phyloP scores from a whole-genome alignment of 345 rosid genomes.

The Eutrema japonicum region DNA sequence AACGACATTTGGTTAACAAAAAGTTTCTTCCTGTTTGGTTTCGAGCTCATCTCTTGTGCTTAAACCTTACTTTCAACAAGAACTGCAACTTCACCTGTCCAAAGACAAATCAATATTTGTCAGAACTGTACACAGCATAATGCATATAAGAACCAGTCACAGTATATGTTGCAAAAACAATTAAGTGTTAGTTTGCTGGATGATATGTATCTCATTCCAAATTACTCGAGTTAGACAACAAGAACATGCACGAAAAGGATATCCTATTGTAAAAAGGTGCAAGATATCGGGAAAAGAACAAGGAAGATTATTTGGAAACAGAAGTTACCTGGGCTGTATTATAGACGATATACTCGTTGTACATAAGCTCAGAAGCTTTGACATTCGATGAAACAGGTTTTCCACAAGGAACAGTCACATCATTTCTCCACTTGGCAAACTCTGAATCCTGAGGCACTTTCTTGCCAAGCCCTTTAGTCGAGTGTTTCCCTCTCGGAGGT shows the following conservation, averaged over 20 bases:
- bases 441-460: conserved; percentile 76
- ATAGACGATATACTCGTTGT: conserved; percentile 93
- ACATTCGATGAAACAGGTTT: conserved; percentile 79
- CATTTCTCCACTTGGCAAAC: conserved; percentile 82
- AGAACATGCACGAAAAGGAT: conserved; percentile 1
- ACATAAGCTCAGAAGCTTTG: conserved; percentile 84
- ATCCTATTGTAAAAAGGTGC: neutral
- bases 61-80: conserved; percentile 56
- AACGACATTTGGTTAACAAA: conserved; percentile 23
- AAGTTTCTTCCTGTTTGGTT: conserved; percentile 16
- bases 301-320: neutral
- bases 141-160: neutral
- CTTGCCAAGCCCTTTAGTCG: conserved; percentile 95
- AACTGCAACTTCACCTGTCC: conserved; percentile 84
- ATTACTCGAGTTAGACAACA: conserved; percentile 8
- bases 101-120: conserved; percentile 16
- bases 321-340: conserved; percentile 77
- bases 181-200: neutral
- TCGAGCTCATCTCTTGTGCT: conserved; percentile 67
- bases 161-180: neutral
- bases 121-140: conserved; percentile 29
- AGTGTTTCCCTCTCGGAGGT: conserved; percentile 90
- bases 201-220: conserved; percentile 8
- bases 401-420: conserved; percentile 85
- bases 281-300: neutral